phyloP scores from a whole-genome alignment of 2,329 filamentous ascomycete species.

The Chalaropsis ovoidea region DNA sequence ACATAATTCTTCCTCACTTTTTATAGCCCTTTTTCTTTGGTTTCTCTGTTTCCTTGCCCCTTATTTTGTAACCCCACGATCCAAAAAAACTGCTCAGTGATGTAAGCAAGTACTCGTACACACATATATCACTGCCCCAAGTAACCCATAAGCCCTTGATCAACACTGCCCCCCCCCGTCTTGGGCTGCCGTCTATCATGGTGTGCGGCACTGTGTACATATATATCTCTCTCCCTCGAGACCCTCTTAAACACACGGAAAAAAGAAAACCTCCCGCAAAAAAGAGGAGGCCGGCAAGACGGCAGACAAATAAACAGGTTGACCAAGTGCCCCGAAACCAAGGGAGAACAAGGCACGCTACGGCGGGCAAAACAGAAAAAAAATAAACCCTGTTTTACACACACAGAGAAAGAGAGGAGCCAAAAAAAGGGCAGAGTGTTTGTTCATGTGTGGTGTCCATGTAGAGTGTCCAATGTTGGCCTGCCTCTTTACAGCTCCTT shows the following conservation, averaged over 20 bases:
- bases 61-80: not conserved
- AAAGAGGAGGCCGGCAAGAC: not conserved
- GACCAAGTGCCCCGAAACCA: not conserved
- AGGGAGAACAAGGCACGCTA: not conserved
- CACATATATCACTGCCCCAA: no score
- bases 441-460: no score
- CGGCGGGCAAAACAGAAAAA: no score
- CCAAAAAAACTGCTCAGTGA: no score
- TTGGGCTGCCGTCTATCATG: not conserved
- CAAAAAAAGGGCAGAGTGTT: no score
- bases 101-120: no score
- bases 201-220: not conserved
- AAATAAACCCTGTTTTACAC: conserved; percentile 2
- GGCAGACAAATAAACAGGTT: not conserved
- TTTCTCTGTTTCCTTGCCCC: not conserved
- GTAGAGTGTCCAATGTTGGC: not conserved
- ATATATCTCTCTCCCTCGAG: not conserved
- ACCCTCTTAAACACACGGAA: not conserved
- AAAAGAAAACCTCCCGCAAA: not conserved
- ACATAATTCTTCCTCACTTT: no score
- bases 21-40: no score
- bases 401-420: not conserved
- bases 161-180: not conserved
- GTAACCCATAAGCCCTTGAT: not conserved
- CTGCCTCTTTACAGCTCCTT: conserved; percentile 39